Evolutionary conservation across 768 basidiomycete species (phyloP), one percentile per base, ranked within the genome.

Genomic region (Pleurotus tuber-regium): DNA sequence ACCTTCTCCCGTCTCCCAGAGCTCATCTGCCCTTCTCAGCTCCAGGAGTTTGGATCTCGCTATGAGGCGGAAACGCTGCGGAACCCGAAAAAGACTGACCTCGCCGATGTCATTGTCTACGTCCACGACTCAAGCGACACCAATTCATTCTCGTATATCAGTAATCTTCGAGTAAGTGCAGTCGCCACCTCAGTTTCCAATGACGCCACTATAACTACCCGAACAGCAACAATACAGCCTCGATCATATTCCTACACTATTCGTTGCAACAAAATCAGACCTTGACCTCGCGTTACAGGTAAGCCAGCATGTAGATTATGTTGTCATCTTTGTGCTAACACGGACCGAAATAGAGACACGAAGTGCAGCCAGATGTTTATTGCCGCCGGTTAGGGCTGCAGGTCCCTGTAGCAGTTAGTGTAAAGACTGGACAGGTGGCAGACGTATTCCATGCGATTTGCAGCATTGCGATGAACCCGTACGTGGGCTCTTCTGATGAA

Each of bases 221-320:
- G 29, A 48, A 29, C 69, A 97, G 93, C 95, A 98, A 91, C 93
- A 95, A 79, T 96, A 98, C 66, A 92, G 83, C 57, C 74, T 97
- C 25, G 93, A 98, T 65, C 89, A 92, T 66, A 91, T 98, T 65
- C 95, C 96, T 21, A 94, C 91, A 9, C 71, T 98, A 30, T 98
- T 98, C 66, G 94, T 99, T 21, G 96, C 96, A n/a, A 98, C 96
- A 31, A 99, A 99, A 71, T 95, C 93, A 4, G 96, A 99, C 66
- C 80, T 97, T 23, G 96, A 99, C 68, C 84, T 99, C 43, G 96
- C 96, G 9, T 82, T 95, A 59, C 96, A 97, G 80, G 92, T 88
- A 52, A 55, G 76, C 61, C 4, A 38, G 51, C 51, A 23, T 41
- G 50, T 35, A 38, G 35, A 30, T 18, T 8, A 36, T n/a, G n/a